Conservation (phyloP, 2,329 filamentous ascomycete species). For the Volutella citrinella region DNA sequence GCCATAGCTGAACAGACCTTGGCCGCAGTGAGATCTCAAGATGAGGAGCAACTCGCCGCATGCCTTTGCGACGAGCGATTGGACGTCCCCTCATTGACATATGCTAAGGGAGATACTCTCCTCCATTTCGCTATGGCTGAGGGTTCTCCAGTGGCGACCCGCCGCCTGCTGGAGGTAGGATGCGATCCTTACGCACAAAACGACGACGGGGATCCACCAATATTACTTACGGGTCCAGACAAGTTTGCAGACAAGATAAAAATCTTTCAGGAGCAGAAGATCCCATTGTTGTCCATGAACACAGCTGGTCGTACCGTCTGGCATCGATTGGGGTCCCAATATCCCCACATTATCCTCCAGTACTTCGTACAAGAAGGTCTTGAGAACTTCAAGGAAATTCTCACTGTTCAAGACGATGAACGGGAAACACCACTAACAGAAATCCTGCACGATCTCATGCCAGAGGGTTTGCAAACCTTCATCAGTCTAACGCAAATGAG, state of each 20-base stretch:
- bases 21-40: background rate
- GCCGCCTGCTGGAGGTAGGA: background rate
- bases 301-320: too few species aligned
- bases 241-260: too few species aligned
- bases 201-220: background rate
- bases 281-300: too few species aligned
- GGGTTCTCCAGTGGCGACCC: background rate
- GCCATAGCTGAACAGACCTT: background rate
- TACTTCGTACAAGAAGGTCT: too few species aligned
- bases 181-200: background rate
- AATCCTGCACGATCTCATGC: too few species aligned
- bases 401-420: too few species aligned
- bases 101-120: fast-evolving
- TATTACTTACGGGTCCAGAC: background rate
- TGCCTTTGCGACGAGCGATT: background rate
- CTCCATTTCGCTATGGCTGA: background rate
- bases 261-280: too few species aligned
- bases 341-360: too few species aligned
- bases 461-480: too few species aligned
- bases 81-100: background rate
- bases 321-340: too few species aligned
- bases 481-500: background rate
- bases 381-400: too few species aligned
- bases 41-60: fast-evolving
- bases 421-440: too few species aligned